These are phyloP conservation scores for Colletotrichum spinosum DNA, from an alignment of 2,329 filamentous ascomycete genomes.

Conservation along the genomic window DNA sequence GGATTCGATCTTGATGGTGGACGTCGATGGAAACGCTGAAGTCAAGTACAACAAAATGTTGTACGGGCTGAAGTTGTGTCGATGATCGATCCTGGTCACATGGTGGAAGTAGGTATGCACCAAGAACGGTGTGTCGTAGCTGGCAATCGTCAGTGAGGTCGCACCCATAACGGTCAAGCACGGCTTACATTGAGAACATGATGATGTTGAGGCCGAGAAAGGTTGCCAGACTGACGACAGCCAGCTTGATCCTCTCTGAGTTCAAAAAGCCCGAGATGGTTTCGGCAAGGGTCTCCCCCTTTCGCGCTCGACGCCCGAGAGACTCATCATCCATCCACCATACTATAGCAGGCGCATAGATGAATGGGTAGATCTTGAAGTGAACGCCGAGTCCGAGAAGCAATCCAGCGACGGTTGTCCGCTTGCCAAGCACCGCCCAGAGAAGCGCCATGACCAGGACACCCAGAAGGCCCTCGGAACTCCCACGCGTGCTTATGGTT, in stretches of 20 bases:
- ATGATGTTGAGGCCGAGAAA: conserved; percentile 79
- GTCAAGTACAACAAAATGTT: conserved; percentile 90
- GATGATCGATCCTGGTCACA: conserved; percentile 91
- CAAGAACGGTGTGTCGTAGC: conserved; percentile 84
- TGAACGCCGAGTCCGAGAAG: conserved; percentile 88
- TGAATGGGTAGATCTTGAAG: conserved; percentile 99
- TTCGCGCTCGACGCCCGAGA: conserved; percentile 43
- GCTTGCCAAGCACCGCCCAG: conserved; percentile 79
- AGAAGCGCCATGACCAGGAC: conserved; percentile 85
- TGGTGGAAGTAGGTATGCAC: conserved; percentile 95
- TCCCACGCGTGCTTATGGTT: conserved; percentile 93
- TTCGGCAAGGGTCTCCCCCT: conserved; percentile 38
- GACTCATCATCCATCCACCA: conserved; percentile 80
- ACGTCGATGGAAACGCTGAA: conserved; percentile 68
- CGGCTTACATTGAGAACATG: conserved; percentile 80
- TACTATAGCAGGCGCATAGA: conserved; percentile 85
- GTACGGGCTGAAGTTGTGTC: conserved; percentile 98
- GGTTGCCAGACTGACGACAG: conserved; percentile 74
- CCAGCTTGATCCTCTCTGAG: conserved; percentile 66
- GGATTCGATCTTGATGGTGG: conserved; percentile 71
- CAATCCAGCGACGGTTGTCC: conserved; percentile 74
- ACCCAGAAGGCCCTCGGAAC: conserved; percentile 89
- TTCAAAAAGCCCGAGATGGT: conserved; percentile 60
- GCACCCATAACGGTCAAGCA: background rate
- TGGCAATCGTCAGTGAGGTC: conserved; percentile 45